Evolutionary conservation across 225 moss, liverwort and hornwort species (phyloP), one percentile per base, ranked within the genome.

Genomic region (Climacium dendroides): DNA sequence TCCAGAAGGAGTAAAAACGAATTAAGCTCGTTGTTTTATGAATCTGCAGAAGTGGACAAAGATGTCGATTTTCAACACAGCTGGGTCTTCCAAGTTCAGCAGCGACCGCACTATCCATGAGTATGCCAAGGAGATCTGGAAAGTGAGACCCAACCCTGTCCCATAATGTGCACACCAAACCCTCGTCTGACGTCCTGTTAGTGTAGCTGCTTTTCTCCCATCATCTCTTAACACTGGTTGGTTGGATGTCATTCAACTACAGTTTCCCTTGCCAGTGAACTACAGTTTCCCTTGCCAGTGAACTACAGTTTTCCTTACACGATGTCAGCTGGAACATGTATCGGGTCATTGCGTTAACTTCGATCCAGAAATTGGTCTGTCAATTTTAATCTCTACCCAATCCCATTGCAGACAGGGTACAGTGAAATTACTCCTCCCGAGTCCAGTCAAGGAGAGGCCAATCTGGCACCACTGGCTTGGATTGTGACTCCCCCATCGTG

Each of bases 61-160:
- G 90, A 97, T 98, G 98, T 98, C 98, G 58, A 92, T 98, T 63
- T 81, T 96, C 54, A 97, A 99, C 73, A 95, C 95, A 41, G 95
- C 95, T 41, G 96, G 96, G 50, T 96, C 95, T 84, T 87, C 88
- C 28, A 94, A 94, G 61, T 99, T 97, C 52, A 99, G 95, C 89
- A 99, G 98, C 32, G 96, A 99, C 55, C 95, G 98, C 54, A 96
- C 98, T 28, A 97, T 99, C 78, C 97, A 95, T 43, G 96, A 99
- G 82, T 99, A 99, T 78, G 98, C 95, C 1, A 93, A 95, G 71
- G 97, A 99, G 6, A 96, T 99, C 23, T 99, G 98, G 96, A 92
- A 89, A 78, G 86, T 99, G 84, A 95, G 88, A 73, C 87, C 97
- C 35, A 89, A 90, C 47, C 94, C 92, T 71, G 93, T 97, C 43